Evolutionary conservation across 306 rosid genomes (phyloP), one percentile per base, ranked within the genome.

Genomic region (Sesbania bispinosa): DNA sequence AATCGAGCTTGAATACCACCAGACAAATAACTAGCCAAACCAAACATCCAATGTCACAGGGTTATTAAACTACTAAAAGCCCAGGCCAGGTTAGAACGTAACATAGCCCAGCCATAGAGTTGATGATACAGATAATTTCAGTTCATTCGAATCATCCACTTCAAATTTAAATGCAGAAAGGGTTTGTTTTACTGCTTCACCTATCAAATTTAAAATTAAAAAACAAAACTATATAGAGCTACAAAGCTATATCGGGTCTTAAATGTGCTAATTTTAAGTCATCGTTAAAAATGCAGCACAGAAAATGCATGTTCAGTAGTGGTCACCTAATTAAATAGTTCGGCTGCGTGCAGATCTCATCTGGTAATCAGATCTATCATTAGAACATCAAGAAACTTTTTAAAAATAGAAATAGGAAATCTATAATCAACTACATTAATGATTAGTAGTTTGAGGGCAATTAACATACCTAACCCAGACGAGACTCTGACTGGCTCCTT

Each of bases 391-490:
- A 48, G 30, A 16, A 50, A 29, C 46, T 24, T 15, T 5, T 3
- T 14, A 69, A 54, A 33, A 52, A 45, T 35, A 24, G 16, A 20
- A 55, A 69, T 21, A 30, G 16, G 14, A 16, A 39, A 67, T 20
- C 6, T 32, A 16, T 55, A 46, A 47, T 10, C 10, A 74, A 46
- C 26, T 6, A 32, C 15, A 38, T 55, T 3, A 46, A 73, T 62
- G 24, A 62, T 15, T 26, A 11, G 10, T 5, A 47, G 35, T 27
- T 8, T n/a, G n/a, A n/a, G n/a, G n/a, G n/a, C n/a, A n/a, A n/a
- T n/a, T n/a, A n/a, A n/a, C n/a, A 23, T 84, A 85, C 96, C 42
- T 35, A 24, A 4, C 85, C 83, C 0, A 86, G 80, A 10, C 23
- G 26, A 10, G 85, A 81, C 51, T 29, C 14, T 3, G 79, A 86